These are phyloP conservation scores for Euphorbia tirucalli DNA, from an alignment of 345 rosid species.

Conservation along the genomic window DNA sequence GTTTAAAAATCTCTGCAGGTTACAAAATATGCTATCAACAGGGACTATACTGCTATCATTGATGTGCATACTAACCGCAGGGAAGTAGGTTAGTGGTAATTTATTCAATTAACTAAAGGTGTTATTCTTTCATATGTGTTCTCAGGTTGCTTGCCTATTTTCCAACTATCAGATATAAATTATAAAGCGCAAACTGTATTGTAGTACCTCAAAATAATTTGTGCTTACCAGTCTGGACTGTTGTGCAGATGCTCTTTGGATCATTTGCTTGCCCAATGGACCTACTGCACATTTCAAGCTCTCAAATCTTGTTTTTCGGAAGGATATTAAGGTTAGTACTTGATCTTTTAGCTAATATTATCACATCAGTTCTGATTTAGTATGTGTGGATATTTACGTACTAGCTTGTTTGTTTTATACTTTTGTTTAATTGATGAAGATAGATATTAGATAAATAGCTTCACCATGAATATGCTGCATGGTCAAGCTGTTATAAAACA, in stretches of 20 bases:
- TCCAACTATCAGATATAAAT: not conserved
- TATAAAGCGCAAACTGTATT: not conserved
- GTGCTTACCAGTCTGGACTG: not conserved
- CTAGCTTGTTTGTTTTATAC: not conserved
- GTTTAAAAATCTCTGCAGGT: slow-evolving; percentile 40
- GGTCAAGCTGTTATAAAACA: not conserved
- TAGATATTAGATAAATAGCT: not conserved
- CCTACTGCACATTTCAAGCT: slow-evolving; percentile 97
- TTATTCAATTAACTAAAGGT: not conserved
- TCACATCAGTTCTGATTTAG: not conserved
- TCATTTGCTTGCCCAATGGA: slow-evolving; percentile 82
- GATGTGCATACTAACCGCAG: slow-evolving; percentile 87
- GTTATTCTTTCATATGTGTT: not conserved
- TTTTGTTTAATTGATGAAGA: not conserved
- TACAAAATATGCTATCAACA: slow-evolving; percentile 75
- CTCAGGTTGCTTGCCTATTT: not conserved
- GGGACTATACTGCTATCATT: slow-evolving; percentile 74
- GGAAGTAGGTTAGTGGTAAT: slow-evolving; percentile 68
- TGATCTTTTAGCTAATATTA: slow-evolving; percentile 2
- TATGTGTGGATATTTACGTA: not conserved
- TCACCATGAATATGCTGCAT: not conserved
- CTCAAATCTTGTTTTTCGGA: slow-evolving; percentile 74
- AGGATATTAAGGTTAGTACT: slow-evolving; percentile 74
- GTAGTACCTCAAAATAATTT: not conserved
- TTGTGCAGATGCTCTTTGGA: slow-evolving; percentile 69